phyloP scores from a whole-genome alignment of 805 yeast species.

The Yueomyces sp. region DNA sequence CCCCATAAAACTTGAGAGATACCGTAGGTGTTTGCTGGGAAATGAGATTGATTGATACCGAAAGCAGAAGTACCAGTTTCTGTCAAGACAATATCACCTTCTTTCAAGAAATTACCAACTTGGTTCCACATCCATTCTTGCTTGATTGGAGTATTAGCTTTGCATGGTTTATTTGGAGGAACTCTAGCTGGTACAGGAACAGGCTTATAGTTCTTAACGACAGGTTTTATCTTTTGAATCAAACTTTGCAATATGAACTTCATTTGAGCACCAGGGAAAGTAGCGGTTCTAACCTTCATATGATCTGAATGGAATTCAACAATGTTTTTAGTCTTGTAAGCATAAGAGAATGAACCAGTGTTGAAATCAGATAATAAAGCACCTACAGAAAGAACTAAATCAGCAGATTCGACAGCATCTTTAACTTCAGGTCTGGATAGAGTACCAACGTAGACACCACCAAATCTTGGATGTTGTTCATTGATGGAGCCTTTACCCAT shows the following conservation, averaged over 20 bases:
- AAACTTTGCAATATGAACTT: constrained; percentile 37
- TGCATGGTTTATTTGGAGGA: constrained; percentile 32
- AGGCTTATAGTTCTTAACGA: constrained; percentile 33
- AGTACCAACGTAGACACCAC: constrained; percentile 81
- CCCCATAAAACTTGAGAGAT: constrained; percentile 70
- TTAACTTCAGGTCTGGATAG: constrained; percentile 61
- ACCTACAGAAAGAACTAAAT: constrained; percentile 67
- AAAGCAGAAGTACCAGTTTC: constrained; percentile 71
- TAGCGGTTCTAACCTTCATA: constrained; percentile 56
- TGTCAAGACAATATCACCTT: constrained; percentile 54
- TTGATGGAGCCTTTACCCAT: constrained; percentile 78
- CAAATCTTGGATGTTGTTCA: constrained; percentile 60
- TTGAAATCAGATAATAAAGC: constrained; percentile 79
- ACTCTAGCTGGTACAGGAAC: constrained; percentile 43
- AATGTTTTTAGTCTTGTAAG: constrained; percentile 60
- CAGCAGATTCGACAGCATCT: constrained; percentile 60
- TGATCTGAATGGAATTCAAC: constrained; percentile 71
- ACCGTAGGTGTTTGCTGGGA: constrained; percentile 49
- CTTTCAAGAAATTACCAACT: constrained; percentile 46
- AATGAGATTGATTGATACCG: constrained; percentile 53
- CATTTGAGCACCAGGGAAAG: constrained; percentile 64
- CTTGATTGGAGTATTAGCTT: constrained; percentile 34
- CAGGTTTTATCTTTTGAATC: constrained; percentile 26
- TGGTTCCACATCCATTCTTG: constrained; percentile 63
- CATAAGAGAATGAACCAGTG: constrained; percentile 76